A percentile compares a stretch with the other conserved stretches of the same genome.
These are phyloP conservation scores for Tetrastigma voinierianum DNA, from an alignment of 164 flowering plant species.

Conservation along the genomic window DNA sequence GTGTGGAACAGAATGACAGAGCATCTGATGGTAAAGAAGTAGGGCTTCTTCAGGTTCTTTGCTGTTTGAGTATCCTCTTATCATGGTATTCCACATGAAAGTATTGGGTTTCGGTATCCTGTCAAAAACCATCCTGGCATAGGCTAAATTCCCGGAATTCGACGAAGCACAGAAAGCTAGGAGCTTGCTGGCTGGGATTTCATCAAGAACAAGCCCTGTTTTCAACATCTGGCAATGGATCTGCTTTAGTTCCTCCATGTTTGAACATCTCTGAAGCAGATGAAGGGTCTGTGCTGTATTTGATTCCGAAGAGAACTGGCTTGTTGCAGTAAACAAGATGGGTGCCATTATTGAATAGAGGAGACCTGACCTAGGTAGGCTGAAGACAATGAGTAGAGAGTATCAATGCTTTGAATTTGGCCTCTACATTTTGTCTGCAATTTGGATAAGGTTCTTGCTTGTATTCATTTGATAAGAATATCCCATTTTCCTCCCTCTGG, in stretches of 20 bases:
- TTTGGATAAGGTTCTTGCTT: too few species aligned
- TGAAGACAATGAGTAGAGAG: too few species aligned
- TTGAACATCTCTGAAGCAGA: constrained; percentile 42
- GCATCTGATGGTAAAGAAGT: constrained; percentile 36
- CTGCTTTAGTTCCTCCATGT: constrained; percentile 46
- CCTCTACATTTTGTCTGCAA: too few species aligned
- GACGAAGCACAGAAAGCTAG: constrained; percentile 21
- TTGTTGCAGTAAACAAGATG: constrained; percentile 19
- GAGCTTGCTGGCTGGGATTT: constrained; percentile 18
- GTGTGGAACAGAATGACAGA: constrained; percentile 22
- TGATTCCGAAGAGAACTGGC: constrained; percentile 15
- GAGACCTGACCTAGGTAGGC: too few species aligned
- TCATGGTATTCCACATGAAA: constrained; percentile 51
- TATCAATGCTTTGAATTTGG: too few species aligned
- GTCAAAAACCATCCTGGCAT: constrained; percentile 35
- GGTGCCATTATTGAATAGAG: constrained; percentile 24
- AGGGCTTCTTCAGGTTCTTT: constrained; percentile 32
- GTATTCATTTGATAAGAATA: too few species aligned
- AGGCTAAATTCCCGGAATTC: constrained; percentile 19
- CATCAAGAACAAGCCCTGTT: constrained; percentile 25
- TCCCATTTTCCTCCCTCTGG: too few species aligned
- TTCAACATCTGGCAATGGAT: constrained; percentile 40
- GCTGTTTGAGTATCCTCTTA: constrained; percentile 35
- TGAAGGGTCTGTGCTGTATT: constrained; percentile 17
- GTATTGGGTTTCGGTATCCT: constrained; percentile 27